A percentile compares a stretch with the other conserved stretches of the same genome.
Evolutionary conservation across 2,329 filamentous ascomycete genomes (phyloP).

Genomic region (Lojkania enalia): DNA sequence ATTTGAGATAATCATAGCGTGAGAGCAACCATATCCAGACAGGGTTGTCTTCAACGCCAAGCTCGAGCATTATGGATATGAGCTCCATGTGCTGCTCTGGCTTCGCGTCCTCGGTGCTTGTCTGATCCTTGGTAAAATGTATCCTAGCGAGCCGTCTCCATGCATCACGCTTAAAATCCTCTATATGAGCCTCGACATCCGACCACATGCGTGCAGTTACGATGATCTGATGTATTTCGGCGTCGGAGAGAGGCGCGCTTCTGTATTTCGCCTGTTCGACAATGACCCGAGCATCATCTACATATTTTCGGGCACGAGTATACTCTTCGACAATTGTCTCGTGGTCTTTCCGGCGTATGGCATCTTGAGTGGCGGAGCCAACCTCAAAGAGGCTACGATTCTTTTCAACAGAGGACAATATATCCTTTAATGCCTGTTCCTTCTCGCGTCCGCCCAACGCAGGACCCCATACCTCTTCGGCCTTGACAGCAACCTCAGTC

Average conservation of each 20-base stretch:
- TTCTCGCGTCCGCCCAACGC: constrained; percentile 88
- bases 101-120: constrained; percentile 53
- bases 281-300: constrained; percentile 74
- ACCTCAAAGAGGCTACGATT: constrained; percentile 83
- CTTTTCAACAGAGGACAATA: constrained; percentile 74
- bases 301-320: constrained; percentile 76
- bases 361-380: constrained; percentile 74
- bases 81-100: constrained; percentile 89
- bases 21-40: constrained; percentile 96
- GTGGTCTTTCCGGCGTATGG: constrained; percentile 89
- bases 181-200: constrained; percentile 85
- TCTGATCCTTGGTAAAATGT: constrained; percentile 57
- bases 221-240: constrained; percentile 82
- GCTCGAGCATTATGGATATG: constrained; percentile 84
- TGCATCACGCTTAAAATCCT: constrained; percentile 82
- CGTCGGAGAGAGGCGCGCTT: constrained; percentile 66
- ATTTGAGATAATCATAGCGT: constrained; percentile 85
- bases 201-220: constrained; percentile 93
- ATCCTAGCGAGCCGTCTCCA: constrained; percentile 79
- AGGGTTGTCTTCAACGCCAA: constrained; percentile 92
- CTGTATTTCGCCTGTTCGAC: constrained; percentile 57
- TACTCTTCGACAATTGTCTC: constrained; percentile 87
- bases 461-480: constrained; percentile 96
- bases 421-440: constrained; percentile 80
- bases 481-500: constrained; percentile 87